phyloP scores from a whole-genome alignment of 345 rosid species.

The Rhodamnia rubescens region DNA sequence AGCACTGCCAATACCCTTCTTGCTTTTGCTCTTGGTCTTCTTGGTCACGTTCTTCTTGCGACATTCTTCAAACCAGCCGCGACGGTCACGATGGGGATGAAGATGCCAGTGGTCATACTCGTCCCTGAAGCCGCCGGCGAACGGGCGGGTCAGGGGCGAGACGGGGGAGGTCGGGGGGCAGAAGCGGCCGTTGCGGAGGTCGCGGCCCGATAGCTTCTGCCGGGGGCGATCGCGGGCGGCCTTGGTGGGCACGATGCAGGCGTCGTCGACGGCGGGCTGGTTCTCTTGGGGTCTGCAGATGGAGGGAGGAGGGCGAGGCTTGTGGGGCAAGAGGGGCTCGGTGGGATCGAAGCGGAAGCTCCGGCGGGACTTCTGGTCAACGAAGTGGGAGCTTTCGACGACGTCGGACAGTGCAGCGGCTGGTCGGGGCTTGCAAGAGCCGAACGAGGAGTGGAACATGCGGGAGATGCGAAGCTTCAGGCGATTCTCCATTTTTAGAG shows the following conservation, averaged over 20 bases:
- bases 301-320: conserved; percentile 8
- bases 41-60: conserved; percentile 17
- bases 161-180: not conserved
- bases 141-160: not conserved
- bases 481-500: conserved; percentile 39
- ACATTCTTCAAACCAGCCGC: not conserved
- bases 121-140: conserved; percentile 1
- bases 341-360: not conserved
- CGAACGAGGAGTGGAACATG: conserved; percentile 49
- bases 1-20: conserved; percentile 1
- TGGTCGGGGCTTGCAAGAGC: conserved; percentile 47
- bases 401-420: conserved; percentile 29
- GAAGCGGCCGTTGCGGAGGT: not conserved
- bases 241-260: conserved; percentile 14
- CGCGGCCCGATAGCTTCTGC: not conserved
- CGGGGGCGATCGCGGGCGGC: conserved; percentile 6
- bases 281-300: conserved; percentile 16
- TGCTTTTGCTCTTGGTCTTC: conserved; percentile 11
- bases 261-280: conserved; percentile 5
- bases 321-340: conserved; percentile 5
- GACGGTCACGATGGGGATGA: not conserved
- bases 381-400: conserved; percentile 24
- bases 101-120: not conserved
- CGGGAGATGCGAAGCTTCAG: conserved; percentile 54
- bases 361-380: not conserved